Conservation (phyloP, 2,329 filamentous ascomycete genomes). For the Rutstroemia sp. region DNA sequence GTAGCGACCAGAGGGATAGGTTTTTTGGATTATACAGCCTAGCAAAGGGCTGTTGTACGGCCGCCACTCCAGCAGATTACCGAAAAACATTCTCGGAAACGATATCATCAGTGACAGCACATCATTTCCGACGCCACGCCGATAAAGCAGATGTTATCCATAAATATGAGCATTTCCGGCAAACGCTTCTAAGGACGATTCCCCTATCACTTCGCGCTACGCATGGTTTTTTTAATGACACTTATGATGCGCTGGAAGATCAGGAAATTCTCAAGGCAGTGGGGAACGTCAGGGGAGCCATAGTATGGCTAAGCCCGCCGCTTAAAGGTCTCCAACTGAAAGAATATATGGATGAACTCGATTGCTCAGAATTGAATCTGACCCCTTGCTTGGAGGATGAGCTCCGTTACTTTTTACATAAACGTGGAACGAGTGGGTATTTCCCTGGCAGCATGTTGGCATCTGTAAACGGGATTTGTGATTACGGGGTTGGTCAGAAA, state of each 20-base stretch:
- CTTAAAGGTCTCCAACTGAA: background rate
- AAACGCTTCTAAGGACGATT: background rate
- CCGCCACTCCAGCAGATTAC: slow-evolving; percentile 6
- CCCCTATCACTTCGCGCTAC: background rate
- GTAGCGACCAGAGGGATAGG: slow-evolving; percentile 5
- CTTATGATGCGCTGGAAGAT: background rate
- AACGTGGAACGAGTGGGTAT: background rate
- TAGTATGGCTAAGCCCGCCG: slow-evolving; percentile 2
- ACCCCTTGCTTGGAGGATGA: background rate
- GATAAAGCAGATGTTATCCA: slow-evolving; percentile 6
- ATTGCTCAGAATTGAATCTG: background rate
- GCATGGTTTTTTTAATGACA: background rate
- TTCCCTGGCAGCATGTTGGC: background rate
- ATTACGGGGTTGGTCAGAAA: background rate
- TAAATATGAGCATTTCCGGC: slow-evolving; percentile 2
- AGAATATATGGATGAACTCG: background rate
- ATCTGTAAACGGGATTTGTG: background rate
- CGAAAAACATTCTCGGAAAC: slow-evolving; percentile 5
- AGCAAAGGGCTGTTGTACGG: slow-evolving; percentile 4
- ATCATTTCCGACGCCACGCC: slow-evolving; percentile 2
- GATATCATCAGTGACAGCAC: background rate
- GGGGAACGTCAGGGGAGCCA: slow-evolving; percentile 4
- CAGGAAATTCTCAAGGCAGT: slow-evolving; percentile 2
- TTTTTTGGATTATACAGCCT: slow-evolving; percentile 9
- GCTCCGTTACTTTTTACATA: background rate